Evolutionary conservation across 1,284 basidiomycete species (phyloP), one percentile per base, ranked within the genome.

Genomic region (Leccinum laetum): DNA sequence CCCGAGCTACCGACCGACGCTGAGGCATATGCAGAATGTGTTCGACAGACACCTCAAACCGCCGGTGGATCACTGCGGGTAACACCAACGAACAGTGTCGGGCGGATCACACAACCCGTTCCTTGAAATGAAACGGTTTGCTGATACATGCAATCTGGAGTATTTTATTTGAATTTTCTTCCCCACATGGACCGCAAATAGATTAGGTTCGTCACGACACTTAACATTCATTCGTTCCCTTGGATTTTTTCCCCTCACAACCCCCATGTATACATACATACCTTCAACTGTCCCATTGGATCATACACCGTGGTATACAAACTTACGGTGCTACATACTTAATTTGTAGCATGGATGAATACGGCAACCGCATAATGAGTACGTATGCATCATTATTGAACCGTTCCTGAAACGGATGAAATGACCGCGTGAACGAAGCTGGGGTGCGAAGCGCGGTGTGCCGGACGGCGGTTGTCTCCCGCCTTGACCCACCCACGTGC

Each of bases 1-100:
- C 69, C 73, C 37, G 69, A 69, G 46, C 73, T 77, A 60, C 76
- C 70, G 29, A 88, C 87, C 13, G 86, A 86, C 49, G 90, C 89
- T 41, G 83, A 90, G 79, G 79, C 75, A 64, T 91, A 90, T 66
- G 84, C 83, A 58, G 78, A 79, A 64, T 79, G 83, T 57, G 76
- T 86, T 44, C 75, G 79, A 64, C 77, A 77, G 62, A 69, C 79
- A 13, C 16, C 68, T 21, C 64, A 66, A 60, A n/a, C 32, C 18
- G 44, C 53, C 24, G 63, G 64, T 29, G 65, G 73, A 55, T 69
- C 72, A 61, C 65, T 69, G 62, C 70, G 70, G 72, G 69, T 80
- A 55, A 74, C 78, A 58, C 78, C 79, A 61, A 73, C 67, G 63
- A 71, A 73, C 65, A 82, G 32, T 35, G 32, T 35, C 81, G 63